A percentile compares a stretch with the other conserved stretches of the same genome.
phyloP scores from a whole-genome alignment of 352 stramenopile species.

The Saprolegnia diclina region DNA sequence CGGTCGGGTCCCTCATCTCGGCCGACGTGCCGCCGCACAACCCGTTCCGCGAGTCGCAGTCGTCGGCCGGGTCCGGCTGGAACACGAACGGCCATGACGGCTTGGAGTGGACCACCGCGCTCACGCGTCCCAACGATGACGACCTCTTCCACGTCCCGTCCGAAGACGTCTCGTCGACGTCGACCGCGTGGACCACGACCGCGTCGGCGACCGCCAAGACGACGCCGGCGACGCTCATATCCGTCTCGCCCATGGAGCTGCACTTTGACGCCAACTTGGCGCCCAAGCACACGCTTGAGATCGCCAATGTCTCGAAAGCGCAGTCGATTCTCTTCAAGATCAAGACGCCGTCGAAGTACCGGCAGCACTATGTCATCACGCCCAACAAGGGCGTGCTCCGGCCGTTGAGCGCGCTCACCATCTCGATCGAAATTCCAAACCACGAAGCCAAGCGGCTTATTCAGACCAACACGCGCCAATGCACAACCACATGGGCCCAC shows the following conservation, averaged over 20 bases:
- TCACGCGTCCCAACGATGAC: not conserved
- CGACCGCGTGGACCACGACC: constrained; percentile 16
- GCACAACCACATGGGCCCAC: not conserved
- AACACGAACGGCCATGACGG: not conserved
- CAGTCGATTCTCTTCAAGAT: constrained; percentile 18
- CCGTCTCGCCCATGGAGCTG: not conserved
- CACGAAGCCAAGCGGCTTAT: not conserved
- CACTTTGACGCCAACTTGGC: constrained; percentile 15
- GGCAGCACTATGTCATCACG: constrained; percentile 10
- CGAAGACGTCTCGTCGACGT: constrained; percentile 6
- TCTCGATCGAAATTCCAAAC: not conserved
- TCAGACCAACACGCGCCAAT: not conserved
- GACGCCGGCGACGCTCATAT: not conserved
- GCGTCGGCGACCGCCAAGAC: not conserved
- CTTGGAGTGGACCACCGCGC: not conserved
- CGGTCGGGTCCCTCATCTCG: not conserved
- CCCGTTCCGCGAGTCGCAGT: not conserved
- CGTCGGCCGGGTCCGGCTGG: not conserved
- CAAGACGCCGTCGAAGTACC: constrained; percentile 7
- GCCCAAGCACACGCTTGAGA: constrained; percentile 13
- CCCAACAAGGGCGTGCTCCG: constrained; percentile 23
- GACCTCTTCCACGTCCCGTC: not conserved
- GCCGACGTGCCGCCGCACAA: not conserved
- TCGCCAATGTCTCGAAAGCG: not conserved
- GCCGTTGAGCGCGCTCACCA: not conserved